Base-by-base conservation (phyloP, 1,284 basidiomycete genomes). In the Xanthoconium separans region DNA sequence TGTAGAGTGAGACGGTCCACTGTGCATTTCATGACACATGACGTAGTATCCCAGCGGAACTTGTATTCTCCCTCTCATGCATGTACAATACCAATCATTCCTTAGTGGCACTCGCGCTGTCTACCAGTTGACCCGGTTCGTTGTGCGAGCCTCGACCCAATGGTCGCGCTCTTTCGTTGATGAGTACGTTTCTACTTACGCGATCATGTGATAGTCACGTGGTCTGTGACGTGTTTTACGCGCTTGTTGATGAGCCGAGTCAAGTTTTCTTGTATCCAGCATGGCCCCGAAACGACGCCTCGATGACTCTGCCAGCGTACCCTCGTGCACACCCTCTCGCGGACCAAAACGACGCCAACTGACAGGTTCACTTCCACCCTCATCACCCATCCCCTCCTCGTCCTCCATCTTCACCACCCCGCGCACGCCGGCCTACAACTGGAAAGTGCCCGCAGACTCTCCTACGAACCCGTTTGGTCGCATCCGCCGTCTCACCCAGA, bases 401-500 rank as follows among this genome's bases (percentile, higher is more conserved):
- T 67, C 64, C 12, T 66, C 68, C 20, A 45, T 41, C 0, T 58
- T 59, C 36, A 54, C 58, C 22, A 71, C 69, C 1, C 66, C 66
- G 1, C 58, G 65, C 50, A 69, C 66, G 4, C 68, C 66, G 6
- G 45, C 56, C n/a, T 54, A 16, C 58, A 57, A 46, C 11, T 70
- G 68, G 63, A 66, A 41, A 10, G 57, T 62, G 6, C 78, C 80
- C 12, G 72, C 69, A 10, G 81, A 83, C 65, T 81, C 81, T 0
- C 82, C 82, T 0, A 74, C 78, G 8, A 83, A 83, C 54, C 81
- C 82, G 0, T 80, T 83, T 56, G 79, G 80, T 5, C 66, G 79
- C 30, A 77, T 74, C 49, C 72, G 73, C 12, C 66, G 66, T n/a
- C 57, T 69, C 3, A 70, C 65, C 0, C 63, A 65, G 5, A 50